Percentiles rank a stretch among this genome's conserved stretches.
Evolutionary conservation across 2,329 filamentous ascomycete species (phyloP).

Genomic region (Monosporascus cannonballus): DNA sequence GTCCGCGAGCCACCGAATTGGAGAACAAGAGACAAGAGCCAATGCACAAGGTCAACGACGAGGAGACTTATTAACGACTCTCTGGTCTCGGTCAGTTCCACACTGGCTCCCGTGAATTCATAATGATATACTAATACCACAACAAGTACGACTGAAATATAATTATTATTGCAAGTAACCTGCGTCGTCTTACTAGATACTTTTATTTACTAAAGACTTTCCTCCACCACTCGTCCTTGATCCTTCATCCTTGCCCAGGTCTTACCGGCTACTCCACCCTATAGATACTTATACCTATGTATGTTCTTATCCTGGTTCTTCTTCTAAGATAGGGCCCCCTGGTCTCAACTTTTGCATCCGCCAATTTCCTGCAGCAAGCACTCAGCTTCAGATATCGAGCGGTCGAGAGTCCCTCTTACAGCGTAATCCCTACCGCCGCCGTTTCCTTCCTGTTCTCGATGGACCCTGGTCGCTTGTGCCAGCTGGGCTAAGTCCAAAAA

Average conservation of each 20-base stretch:
- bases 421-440: neutral
- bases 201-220: constrained; percentile 4
- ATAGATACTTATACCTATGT: no score
- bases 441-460: neutral
- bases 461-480: neutral
- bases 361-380: neutral
- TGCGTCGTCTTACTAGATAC: neutral
- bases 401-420: no score
- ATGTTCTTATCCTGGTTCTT: no score
- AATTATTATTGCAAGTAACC: neutral
- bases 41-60: neutral
- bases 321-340: no score
- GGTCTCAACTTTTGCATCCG: no score
- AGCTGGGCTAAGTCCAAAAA: neutral
- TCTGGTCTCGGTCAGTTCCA: no score
- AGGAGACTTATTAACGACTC: neutral
- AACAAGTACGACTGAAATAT: neutral
- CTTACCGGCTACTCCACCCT: neutral
- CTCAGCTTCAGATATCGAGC: constrained; percentile 13
- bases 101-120: no score
- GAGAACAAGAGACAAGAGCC: no score
- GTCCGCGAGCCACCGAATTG: neutral
- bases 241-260: constrained; percentile 9
- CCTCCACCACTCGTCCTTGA: constrained; percentile 6
- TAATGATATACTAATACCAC: neutral